Base-by-base conservation (phyloP, 768 basidiomycete species). In the Rhodotorula paludigena region DNA sequence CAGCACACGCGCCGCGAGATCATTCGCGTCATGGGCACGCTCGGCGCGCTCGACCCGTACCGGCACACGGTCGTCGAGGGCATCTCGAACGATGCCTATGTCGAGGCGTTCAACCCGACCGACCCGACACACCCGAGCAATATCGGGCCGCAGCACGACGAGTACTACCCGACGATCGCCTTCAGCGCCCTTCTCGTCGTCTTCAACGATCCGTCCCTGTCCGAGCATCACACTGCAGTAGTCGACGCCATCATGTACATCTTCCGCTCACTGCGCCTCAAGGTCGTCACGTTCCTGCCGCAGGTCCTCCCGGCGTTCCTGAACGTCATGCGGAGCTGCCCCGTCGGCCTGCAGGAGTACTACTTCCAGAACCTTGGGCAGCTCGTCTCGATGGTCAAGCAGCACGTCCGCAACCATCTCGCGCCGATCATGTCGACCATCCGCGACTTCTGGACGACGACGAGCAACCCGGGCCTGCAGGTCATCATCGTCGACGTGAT, bases 211-310 rank as follows among this genome's bases (percentile, higher is more conserved):
- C 87, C 89, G 60, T 86, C 92, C 2, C 82, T 96, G 66, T 88
- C 84, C 74, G 86, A 82, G 63, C 87, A 90, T 74, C 92, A 97
- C 74, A 89, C 96, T 75, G 89, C 87, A 32, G 94, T 93, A 54
- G 92, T 98, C 63, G 92, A 98, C 77, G 92, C 92, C 2, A 89
- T 99, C 73, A 97, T 98, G 91, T 88, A 91, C 53, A 98, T 99
- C 68, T 99, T 98, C 84, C 92, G 93, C 79, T 96, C 92, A 0
- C 93, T 98, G 76, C 92, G 94, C 21, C 80, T 98, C 76, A 92
- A 93, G 82, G 96, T 92, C 77, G 92, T 94, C 28, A 85, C 89
- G 3, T 98, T 97, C 80, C 80, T 99, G 33, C 90, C 94, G 51
- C 92, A 96, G 82, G 94, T 99, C 73, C 88, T 99, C 36, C 96